Conservation (phyloP, 2,329 filamentous ascomycete species). For the Claviceps spartinae region DNA sequence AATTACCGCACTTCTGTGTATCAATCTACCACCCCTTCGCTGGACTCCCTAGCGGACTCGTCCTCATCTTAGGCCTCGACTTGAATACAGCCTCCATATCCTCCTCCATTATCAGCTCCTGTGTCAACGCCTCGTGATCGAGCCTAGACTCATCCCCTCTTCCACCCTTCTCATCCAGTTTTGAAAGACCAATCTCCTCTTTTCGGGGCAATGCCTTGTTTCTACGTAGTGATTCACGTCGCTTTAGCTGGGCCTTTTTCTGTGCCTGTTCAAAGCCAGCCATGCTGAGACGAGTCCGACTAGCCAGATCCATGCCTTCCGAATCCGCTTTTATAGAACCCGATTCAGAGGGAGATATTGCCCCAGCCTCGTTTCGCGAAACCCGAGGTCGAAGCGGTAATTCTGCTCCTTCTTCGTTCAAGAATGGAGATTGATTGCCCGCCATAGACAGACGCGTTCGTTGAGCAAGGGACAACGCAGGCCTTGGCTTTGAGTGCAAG, state of each 20-base stretch:
- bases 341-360: not conserved
- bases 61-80: constrained; percentile 66
- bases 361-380: not conserved
- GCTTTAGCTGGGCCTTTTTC: constrained; percentile 46
- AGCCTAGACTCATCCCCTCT: constrained; percentile 5
- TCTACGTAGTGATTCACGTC: constrained; percentile 36
- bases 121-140: constrained; percentile 38
- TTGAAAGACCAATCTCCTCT: constrained; percentile 33
- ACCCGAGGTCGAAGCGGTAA: constrained; percentile 7
- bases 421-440: constrained; percentile 31
- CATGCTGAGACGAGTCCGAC: constrained; percentile 49
- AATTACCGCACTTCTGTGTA: not conserved
- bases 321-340: not conserved
- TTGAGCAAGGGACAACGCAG: constrained; percentile 54
- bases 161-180: constrained; percentile 31
- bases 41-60: constrained; percentile 52
- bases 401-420: constrained; percentile 18
- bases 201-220: constrained; percentile 24
- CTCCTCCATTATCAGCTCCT: constrained; percentile 56
- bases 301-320: constrained; percentile 33
- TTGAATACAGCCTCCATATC: constrained; percentile 78
- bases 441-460: constrained; percentile 74
- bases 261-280: constrained; percentile 45
- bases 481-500: constrained; percentile 34
- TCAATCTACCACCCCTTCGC: constrained; percentile 19